phyloP scores from a whole-genome alignment of 805 yeast species.

The Wickerhamomyces mucosus region DNA sequence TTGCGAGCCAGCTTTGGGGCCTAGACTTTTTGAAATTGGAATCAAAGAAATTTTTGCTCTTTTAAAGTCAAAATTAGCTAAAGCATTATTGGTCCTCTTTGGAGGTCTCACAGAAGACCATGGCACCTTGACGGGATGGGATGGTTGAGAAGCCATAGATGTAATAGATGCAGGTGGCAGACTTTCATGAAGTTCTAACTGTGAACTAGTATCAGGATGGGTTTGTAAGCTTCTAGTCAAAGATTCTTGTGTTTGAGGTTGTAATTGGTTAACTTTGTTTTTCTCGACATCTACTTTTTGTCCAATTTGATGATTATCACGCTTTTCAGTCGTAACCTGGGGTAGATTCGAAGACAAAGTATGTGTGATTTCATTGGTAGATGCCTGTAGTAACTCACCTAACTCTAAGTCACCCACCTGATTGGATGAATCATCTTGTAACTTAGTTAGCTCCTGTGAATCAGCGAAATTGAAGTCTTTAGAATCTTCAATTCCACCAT shows the following conservation, averaged over 20 bases:
- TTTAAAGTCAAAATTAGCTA: conserved; percentile 16
- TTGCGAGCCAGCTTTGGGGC: too few relatives aligned
- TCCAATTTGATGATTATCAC: too few relatives aligned
- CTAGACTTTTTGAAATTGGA: neutral
- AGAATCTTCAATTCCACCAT: neutral
- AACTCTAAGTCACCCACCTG: neutral
- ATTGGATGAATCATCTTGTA: neutral
- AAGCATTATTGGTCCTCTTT: conserved; percentile 15
- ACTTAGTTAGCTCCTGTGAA: neutral
- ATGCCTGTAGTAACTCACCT: neutral
- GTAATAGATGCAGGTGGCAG: neutral
- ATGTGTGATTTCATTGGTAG: too few relatives aligned
- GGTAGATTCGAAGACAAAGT: too few relatives aligned
- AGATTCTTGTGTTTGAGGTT: neutral
- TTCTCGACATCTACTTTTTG: too few relatives aligned
- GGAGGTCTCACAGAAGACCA: too few relatives aligned
- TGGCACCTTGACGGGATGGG: too few relatives aligned
- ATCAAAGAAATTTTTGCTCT: conserved; percentile 19
- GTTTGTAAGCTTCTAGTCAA: neutral
- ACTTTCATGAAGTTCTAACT: too few relatives aligned
- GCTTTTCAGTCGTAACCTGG: too few relatives aligned
- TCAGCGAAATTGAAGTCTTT: neutral
- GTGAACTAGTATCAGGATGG: neutral
- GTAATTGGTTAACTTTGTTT: neutral
- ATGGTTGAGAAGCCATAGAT: neutral